phyloP scores from a whole-genome alignment of 768 basidiomycete species.

The Podaxis sp. region DNA sequence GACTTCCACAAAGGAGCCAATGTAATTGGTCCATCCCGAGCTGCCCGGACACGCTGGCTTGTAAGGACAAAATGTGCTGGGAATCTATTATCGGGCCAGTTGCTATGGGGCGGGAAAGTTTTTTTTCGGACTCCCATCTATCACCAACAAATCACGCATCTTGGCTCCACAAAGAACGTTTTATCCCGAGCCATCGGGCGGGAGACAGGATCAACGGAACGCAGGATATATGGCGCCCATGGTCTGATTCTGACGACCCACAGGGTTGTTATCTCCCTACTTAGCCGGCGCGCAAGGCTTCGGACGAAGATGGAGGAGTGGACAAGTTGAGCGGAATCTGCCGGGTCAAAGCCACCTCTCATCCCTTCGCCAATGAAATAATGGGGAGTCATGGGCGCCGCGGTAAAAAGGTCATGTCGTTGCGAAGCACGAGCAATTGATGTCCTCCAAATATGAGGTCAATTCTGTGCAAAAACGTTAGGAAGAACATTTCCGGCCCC shows the following conservation, averaged over 20 bases:
- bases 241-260: not conserved
- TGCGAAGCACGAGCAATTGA: not conserved
- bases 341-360: not conserved
- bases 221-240: not conserved
- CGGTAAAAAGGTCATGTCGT: slow-evolving; percentile 2
- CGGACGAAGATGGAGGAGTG: not conserved
- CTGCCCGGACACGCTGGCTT: slow-evolving; percentile 6
- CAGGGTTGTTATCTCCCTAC: slow-evolving; percentile 12
- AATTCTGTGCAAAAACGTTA: not conserved
- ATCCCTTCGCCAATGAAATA: slow-evolving; percentile 7
- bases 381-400: slow-evolving; percentile 6
- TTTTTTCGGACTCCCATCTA: not conserved
- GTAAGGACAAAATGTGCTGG: not conserved
- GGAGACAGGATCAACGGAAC: slow-evolving; percentile 12
- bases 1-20: not conserved
- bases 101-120: slow-evolving; percentile 16
- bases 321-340: not conserved
- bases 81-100: slow-evolving; percentile 3
- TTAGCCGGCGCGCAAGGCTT: not conserved
- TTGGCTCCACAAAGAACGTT: slow-evolving; percentile 1
- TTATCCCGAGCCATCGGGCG: slow-evolving; percentile 6
- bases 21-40: not conserved
- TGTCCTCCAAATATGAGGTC: not conserved
- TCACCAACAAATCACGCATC: slow-evolving; percentile 1
- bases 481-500: slow-evolving; percentile 2